Evolutionary conservation across 441 rosid genomes (phyloP), one percentile per base, ranked within the genome.

Genomic region (Lepidium campestre): DNA sequence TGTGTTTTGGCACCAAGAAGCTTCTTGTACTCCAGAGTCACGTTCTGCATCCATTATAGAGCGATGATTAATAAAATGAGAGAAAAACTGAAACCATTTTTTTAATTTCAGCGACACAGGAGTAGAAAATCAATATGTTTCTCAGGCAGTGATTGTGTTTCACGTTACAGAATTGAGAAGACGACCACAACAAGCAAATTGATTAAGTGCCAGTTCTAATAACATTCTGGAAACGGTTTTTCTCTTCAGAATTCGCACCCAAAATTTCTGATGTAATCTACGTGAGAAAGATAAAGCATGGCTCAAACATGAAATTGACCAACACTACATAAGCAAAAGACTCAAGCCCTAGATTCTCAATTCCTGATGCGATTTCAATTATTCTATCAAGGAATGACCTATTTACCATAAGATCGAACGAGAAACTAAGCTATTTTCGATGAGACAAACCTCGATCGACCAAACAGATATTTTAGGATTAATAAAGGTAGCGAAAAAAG

Each of bases 1-100:
- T 89, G 96, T 72, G 84, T 78, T 76, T 89, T 87, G n/a, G 81
- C 78, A 17, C 76, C 85, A 34, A 85, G 49, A 55, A 89, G 89
- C 59, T 64, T 83, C 75, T 31, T 82, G 56, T 67, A 86, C 76
- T 83, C 80, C 79, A 92, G 55, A 22, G 58, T 22, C 29, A 82
- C 23, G 70, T 89, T 91, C 94, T 89, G 80, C 70, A 46, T 29
- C 48, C 25, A 48, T 57, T 62, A 27, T 27, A 45, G 13, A 49
- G 19, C 13, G 11, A 29, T 27, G 5, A 13, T 6, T 20, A 27
- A 25, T 6, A 12, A 35, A 27, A 20, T 11, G 20, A 61, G 1
- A 6, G 10, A 50, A 36, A 14, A 47, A 39, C 2, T 13, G 12
- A 34, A 62, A 34, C 67, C 20, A 34, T 5, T 29, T 17, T 40